These are phyloP conservation scores for Podospora didyma DNA, from an alignment of 495 filamentous ascomycete genomes.

Conservation along the genomic window DNA sequence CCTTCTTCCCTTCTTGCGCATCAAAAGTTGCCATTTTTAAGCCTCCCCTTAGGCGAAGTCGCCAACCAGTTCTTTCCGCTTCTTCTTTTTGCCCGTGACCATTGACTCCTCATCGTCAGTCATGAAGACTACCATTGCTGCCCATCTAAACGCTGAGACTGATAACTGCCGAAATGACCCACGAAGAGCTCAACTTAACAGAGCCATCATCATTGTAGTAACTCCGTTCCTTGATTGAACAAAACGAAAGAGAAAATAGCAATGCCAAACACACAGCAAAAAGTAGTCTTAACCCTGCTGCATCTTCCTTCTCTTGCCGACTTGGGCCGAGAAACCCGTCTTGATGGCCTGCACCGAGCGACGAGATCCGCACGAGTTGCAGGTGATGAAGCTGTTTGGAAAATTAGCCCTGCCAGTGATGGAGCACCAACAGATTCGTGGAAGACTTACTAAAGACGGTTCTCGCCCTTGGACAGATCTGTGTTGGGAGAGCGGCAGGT, in stretches of 20 bases:
- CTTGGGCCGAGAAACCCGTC: conserved; percentile 97
- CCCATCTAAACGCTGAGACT: too few species aligned
- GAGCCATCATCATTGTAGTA: neutral
- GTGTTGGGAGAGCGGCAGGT: conserved; percentile 94
- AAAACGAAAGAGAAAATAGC: conserved; percentile 7
- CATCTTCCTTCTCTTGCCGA: conserved; percentile 85
- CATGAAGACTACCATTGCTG: too few species aligned
- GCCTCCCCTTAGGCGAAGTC: too few species aligned
- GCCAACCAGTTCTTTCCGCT: neutral
- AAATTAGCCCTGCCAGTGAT: conserved; percentile 13
- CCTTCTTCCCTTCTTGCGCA: too few species aligned
- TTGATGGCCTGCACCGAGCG: conserved; percentile 96
- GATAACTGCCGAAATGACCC: too few species aligned
- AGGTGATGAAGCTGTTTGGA: conserved; percentile 38
- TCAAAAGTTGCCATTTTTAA: too few species aligned
- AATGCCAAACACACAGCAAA: conserved; percentile 4
- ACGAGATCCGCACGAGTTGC: conserved; percentile 76
- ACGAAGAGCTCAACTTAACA: too few species aligned
- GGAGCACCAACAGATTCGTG: neutral
- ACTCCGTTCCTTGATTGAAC: neutral
- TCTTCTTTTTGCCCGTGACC: neutral
- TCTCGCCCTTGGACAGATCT: conserved; percentile 97
- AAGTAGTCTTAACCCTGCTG: conserved; percentile 30
- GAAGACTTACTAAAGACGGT: conserved; percentile 59
- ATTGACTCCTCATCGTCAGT: too few species aligned